Conservation (phyloP, 345 rosid species). For the Gossypium rotundifolium region DNA sequence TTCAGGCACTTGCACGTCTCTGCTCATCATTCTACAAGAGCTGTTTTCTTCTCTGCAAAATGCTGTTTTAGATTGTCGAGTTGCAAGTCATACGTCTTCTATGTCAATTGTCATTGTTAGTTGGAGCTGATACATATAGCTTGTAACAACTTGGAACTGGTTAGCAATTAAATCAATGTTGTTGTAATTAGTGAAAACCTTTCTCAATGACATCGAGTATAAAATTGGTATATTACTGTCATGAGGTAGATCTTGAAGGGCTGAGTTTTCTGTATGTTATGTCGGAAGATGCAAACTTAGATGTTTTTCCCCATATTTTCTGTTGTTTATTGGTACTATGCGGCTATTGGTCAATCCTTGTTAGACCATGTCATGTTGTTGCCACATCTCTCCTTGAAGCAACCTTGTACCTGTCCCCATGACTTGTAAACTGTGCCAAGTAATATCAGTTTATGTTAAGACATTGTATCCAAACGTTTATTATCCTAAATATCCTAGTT, state of each 20-base stretch:
- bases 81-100: neutral
- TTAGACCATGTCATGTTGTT: too few species aligned
- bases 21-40: neutral
- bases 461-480: neutral
- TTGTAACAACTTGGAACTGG: neutral
- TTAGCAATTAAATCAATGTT: neutral
- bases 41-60: neutral
- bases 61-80: neutral
- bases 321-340: neutral
- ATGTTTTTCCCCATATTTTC: neutral
- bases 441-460: neutral
- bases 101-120: neutral
- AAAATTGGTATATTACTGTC: neutral
- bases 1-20: neutral
- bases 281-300: neutral
- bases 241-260: neutral
- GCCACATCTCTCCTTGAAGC: neutral
- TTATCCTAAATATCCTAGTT: neutral
- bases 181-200: neutral
- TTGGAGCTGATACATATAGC: neutral
- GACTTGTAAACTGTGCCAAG: too few species aligned
- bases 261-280: neutral
- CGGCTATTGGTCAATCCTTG: too few species aligned
- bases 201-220: neutral
- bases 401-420: neutral